Evolutionary conservation across 2,329 filamentous ascomycete genomes (phyloP).

Genomic region (Lachnellula hyalina): DNA sequence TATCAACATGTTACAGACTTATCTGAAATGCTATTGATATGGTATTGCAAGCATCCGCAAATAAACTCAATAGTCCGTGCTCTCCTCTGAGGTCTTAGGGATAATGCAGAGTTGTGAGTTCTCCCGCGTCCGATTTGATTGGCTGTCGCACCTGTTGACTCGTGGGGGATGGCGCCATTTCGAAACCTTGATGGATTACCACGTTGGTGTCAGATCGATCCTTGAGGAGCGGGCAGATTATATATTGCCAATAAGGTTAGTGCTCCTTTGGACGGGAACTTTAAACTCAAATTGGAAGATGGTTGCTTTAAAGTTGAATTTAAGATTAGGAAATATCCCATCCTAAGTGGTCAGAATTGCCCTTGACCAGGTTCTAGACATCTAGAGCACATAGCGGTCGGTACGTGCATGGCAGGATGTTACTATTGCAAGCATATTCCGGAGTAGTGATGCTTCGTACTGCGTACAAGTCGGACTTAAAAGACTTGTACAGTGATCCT

Average conservation of each 20-base stretch:
- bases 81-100: not conserved
- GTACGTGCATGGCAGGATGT: not conserved
- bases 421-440: not conserved
- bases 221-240: not conserved
- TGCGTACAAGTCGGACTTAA: too few species aligned
- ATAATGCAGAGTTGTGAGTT: not conserved
- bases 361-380: not conserved
- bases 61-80: constrained; percentile 4
- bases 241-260: not conserved
- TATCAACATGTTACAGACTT: not conserved
- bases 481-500: not conserved
- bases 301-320: not conserved
- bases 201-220: not conserved
- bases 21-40: not conserved
- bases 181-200: not conserved
- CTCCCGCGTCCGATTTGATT: not conserved
- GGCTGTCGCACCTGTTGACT: not conserved
- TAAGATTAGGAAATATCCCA: too few species aligned
- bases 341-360: too few species aligned
- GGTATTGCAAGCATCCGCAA: not conserved
- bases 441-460: not conserved
- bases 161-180: not conserved
- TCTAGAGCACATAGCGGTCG: not conserved
- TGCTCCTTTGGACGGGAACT: not conserved
- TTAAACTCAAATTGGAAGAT: not conserved